Base-by-base conservation (phyloP, 2,329 filamentous ascomycete genomes). In the Colletotrichum phormii region DNA sequence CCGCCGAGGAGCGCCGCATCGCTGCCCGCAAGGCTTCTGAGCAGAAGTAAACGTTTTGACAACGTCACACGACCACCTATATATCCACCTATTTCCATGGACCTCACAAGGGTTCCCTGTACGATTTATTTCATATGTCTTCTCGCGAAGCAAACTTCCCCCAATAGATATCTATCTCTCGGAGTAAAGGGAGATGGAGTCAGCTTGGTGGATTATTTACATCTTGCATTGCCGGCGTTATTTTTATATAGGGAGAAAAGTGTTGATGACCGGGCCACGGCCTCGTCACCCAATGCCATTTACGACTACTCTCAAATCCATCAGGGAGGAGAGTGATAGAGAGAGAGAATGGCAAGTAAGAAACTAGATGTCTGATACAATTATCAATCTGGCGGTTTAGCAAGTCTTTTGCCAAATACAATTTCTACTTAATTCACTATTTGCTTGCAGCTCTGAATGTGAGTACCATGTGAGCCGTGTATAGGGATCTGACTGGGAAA, bases 1-100 rank as follows among this genome's bases (percentile, higher is more conserved):
- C 90, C 73, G 91, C 94, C 24, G 94, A 95, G 85, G 94, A 96
- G 86, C 87, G 88, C 76, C 84, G 89, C 51, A 75, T 91, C 54
- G 84, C 82, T 22, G 81, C 85, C 77, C 83, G 82, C 77, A 73
- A 73, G 63, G 68, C 71, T 26, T 15, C 67, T 7, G 71, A 73
- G 71, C 64, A 77, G 13, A 42, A 37, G 49, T 57, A 55, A 31
- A 60, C 12, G 4, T 13, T 18, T 15, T 18, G 15, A 6, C 9
- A 31, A n/a, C 22, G 26, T 51, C 33, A 51, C 18, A 22, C 13
- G 59, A 18, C 31, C 37, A 68, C 49, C 26, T 59, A 33, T 60
- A 18, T 42, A 31, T 22, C 37, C 37, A 49, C 13, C 59, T n/a
- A 33, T 42, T n/a, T n/a, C n/a, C 18, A 24, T 26, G 11, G 8